phyloP scores from a whole-genome alignment of 2,329 filamentous ascomycete genomes.

The Sordariomycetes sp. region DNA sequence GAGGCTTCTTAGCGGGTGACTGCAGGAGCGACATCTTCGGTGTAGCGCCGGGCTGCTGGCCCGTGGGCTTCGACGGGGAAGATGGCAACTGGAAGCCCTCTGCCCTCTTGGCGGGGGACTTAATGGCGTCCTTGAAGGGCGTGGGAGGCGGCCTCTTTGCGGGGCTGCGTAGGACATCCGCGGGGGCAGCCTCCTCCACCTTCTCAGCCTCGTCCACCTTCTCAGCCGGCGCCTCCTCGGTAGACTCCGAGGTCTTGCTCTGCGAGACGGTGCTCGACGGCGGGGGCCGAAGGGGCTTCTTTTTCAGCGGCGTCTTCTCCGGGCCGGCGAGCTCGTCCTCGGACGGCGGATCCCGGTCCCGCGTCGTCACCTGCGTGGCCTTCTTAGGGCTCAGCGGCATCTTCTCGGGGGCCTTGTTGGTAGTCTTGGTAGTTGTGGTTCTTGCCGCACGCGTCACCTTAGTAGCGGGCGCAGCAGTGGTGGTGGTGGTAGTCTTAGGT shows the following conservation, averaged over 20 bases:
- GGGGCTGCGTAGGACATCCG: slow-evolving; percentile 33
- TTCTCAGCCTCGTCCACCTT: slow-evolving; percentile 6
- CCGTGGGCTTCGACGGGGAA: neutral
- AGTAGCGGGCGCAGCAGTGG: slow-evolving; percentile 7
- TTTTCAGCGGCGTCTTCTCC: slow-evolving; percentile 37
- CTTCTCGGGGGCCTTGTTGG: slow-evolving; percentile 22
- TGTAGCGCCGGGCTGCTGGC: slow-evolving; percentile 10
- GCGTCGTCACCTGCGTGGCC: slow-evolving; percentile 38
- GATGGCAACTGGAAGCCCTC: slow-evolving; percentile 23
- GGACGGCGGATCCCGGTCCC: slow-evolving; percentile 20
- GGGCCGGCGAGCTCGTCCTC: slow-evolving; percentile 46
- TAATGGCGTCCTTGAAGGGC: slow-evolving; percentile 40
- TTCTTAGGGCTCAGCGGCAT: slow-evolving; percentile 52
- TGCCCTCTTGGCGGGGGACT: slow-evolving; percentile 38
- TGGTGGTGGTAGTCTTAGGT: slow-evolving; percentile 1
- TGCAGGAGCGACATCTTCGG: slow-evolving; percentile 34
- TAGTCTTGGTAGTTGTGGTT: slow-evolving; percentile 11
- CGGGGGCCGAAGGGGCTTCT: slow-evolving; percentile 39
- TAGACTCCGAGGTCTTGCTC: neutral
- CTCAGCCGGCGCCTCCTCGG: slow-evolving; percentile 3
- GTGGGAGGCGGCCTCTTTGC: slow-evolving; percentile 39
- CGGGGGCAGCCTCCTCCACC: neutral
- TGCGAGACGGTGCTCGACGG: neutral
- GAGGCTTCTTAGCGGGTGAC: slow-evolving; percentile 34
- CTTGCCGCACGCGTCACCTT: slow-evolving; percentile 15